Conservation (phyloP, 2,329 filamentous ascomycete genomes). For the Orbilia brochopaga region DNA sequence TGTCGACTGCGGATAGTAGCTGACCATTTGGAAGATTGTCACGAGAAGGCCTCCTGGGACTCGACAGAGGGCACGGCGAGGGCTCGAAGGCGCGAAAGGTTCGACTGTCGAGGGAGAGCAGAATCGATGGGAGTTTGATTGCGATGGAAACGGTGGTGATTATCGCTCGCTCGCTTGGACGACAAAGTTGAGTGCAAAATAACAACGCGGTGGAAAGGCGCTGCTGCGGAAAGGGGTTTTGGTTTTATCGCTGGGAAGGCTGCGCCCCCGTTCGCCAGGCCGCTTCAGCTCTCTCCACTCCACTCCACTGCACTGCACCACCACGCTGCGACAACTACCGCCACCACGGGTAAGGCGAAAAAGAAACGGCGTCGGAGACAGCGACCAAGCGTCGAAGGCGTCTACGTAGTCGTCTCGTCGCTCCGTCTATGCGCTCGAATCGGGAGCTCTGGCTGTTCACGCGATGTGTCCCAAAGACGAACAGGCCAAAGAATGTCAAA, state of each 20-base stretch:
- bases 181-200: not conserved
- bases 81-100: not conserved
- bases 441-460: conserved; percentile 1
- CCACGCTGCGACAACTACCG: no score
- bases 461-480: conserved; percentile 29
- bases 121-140: not conserved
- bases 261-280: no score
- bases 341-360: conserved; percentile 2
- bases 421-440: conserved; percentile 2
- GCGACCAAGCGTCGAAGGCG: no score
- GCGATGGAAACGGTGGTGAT: conserved; percentile 28
- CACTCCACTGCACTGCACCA: no score
- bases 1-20: conserved; percentile 43
- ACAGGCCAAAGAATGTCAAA: conserved; percentile 17
- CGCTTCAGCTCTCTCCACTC: not conserved
- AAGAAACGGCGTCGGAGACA: not conserved
- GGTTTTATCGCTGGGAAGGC: not conserved
- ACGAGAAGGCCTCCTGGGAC: not conserved
- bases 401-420: not conserved
- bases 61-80: not conserved
- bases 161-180: conserved; percentile 7
- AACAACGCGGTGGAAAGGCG: not conserved
- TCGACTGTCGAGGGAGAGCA: not conserved
- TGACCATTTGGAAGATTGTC: conserved; percentile 27
- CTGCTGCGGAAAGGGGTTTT: not conserved